Percentiles rank a stretch among this genome's conserved stretches.
Evolutionary conservation across 371 early-diverging fungal genomes (phyloP).

Genomic region (Zychaea mexicana): DNA sequence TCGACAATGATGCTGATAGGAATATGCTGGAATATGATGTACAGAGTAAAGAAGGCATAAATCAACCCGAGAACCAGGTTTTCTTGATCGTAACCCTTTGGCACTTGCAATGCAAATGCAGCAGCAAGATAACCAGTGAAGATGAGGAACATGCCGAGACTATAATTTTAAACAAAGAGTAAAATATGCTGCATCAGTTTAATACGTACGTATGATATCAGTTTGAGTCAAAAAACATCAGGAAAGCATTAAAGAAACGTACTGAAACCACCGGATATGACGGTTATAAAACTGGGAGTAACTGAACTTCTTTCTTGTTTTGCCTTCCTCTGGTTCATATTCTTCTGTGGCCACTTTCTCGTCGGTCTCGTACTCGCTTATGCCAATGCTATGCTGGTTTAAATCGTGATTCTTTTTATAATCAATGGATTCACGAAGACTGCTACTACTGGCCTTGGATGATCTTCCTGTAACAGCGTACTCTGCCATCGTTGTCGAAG

Average conservation of each 20-base stretch:
- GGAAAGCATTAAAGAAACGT: neutral
- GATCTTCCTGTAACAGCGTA: neutral
- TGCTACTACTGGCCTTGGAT: neutral
- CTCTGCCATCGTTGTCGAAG: neutral
- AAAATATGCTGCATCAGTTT: neutral
- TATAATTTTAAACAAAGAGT: conserved; percentile 4
- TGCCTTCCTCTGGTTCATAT: conserved; percentile 1
- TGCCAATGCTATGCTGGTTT: neutral
- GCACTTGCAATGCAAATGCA: conserved; percentile 43
- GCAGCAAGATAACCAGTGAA: conserved; percentile 42
- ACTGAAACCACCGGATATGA: conserved; percentile 11
- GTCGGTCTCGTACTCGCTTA: neutral
- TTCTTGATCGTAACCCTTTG: conserved; percentile 40
- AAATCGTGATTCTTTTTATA: neutral
- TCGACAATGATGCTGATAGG: conserved; percentile 29
- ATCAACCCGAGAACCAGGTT: conserved; percentile 38
- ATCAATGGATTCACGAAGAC: neutral
- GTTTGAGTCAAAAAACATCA: no score
- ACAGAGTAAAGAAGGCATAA: conserved; percentile 32
- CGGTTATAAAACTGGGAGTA: neutral
- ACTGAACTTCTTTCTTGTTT: neutral
- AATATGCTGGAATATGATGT: conserved; percentile 30
- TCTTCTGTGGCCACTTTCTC: neutral
- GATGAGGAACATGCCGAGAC: conserved; percentile 38
- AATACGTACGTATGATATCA: neutral